phyloP scores from a whole-genome alignment of 106 monocot species.

The Acanthochlamys bracteata region DNA sequence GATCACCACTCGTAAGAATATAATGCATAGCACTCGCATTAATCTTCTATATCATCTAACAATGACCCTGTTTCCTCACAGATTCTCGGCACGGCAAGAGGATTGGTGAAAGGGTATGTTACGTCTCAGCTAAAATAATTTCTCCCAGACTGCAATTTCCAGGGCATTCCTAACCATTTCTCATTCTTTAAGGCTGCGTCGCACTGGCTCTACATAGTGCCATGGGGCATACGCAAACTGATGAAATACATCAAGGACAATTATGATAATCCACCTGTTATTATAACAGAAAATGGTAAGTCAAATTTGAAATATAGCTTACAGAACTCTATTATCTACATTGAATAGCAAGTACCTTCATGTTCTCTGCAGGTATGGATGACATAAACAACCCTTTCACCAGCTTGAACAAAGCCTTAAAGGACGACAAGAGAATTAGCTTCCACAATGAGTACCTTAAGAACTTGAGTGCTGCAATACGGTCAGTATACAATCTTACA shows the following conservation, averaged over 20 bases:
- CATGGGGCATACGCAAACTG: constrained; percentile 69
- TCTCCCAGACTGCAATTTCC: too few relatives aligned
- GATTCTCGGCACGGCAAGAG: constrained; percentile 38
- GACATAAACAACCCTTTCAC: constrained; percentile 40
- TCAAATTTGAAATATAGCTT: neutral
- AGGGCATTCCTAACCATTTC: too few relatives aligned
- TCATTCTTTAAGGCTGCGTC: too few relatives aligned
- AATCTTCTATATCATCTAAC: too few relatives aligned
- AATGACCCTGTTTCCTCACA: too few relatives aligned
- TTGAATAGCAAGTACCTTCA: too few relatives aligned
- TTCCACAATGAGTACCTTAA: constrained; percentile 62
- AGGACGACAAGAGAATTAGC: constrained; percentile 57
- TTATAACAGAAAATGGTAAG: constrained; percentile 76
- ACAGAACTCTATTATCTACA: neutral
- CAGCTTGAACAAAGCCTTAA: constrained; percentile 24
- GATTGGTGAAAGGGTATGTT: constrained; percentile 60
- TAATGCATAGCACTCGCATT: too few relatives aligned
- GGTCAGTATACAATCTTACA: too few relatives aligned
- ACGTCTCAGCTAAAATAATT: too few relatives aligned
- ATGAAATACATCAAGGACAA: constrained; percentile 60
- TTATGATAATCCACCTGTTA: constrained; percentile 34
- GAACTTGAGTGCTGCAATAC: constrained; percentile 45
- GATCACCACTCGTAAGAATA: constrained; percentile 39
- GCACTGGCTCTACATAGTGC: constrained; percentile 61
- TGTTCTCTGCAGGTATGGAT: constrained; percentile 48